Evolutionary conservation across 129 eudicot species (phyloP), one percentile per base, ranked within the genome.

Genomic region (Escallonia herrerae): DNA sequence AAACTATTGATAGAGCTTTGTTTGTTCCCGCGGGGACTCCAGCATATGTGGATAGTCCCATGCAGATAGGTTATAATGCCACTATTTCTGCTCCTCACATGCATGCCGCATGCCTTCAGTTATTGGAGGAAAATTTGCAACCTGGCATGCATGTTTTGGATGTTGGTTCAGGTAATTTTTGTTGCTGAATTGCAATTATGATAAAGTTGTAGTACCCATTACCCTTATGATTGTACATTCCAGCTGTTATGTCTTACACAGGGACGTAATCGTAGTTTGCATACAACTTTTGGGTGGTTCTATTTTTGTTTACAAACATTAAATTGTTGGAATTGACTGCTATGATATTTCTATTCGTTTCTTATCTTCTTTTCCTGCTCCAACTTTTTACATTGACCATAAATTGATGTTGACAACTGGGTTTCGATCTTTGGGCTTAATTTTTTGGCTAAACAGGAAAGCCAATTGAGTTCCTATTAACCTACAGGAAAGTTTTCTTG

Each of bases 81-180:
- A 93, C 96, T 40, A 93, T 93, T 69, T 93, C 98, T 70, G 98
- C 98, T 15, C 98, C 98, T 70, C 98, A 91, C 80, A 91, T 91
- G 98, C 98, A 91, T 81, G 98, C 96, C 11, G 82, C 81, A 68
- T 93, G 98, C 77, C 96, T 93, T 74, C 87, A 93, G 70, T 75
- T 93, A 63, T 61, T 93, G 84, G 94, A 88, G 75, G 70, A 85
- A 51, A 69, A 88, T 69, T 75, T 93, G 85, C 89, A 81, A 77
- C 96, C 98, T 43, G 98, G 98, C 79, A 93, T 88, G 98, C 91
- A 74, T 75, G 95, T 90, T 68, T 69, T 93, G 65, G 98, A 93
- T 76, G 86, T 93, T 80, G 98, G 98, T 69, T 93, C 98, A 81
- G 98, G 98, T 93, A 81, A 74, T 43, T 8, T 37, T 40, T 72